These are phyloP conservation scores for Oryza coarctata DNA, from an alignment of 176 grass and related monocot genomes.

Conservation along the genomic window DNA sequence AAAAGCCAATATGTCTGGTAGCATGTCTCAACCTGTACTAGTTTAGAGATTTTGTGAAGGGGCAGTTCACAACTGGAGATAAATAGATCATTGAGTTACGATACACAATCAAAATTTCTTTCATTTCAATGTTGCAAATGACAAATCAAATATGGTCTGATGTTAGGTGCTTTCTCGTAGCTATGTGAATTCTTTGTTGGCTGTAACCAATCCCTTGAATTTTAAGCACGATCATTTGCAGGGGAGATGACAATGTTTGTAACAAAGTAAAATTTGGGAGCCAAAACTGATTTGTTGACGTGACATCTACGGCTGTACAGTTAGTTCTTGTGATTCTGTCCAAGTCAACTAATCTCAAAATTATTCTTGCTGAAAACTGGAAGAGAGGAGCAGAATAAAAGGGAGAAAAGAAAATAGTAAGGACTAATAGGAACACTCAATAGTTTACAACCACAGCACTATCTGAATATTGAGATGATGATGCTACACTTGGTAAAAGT, in stretches of 20 bases:
- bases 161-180: background rate
- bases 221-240: slow-evolving; percentile 18
- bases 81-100: slow-evolving; percentile 32
- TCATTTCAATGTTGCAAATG: slow-evolving; percentile 25
- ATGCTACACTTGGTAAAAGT: slow-evolving; percentile 21
- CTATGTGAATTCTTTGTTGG: slow-evolving; percentile 18
- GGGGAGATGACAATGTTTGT: slow-evolving; percentile 9
- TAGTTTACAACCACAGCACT: slow-evolving; percentile 30
- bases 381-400: background rate
- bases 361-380: slow-evolving; percentile 14
- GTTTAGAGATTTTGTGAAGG: slow-evolving; percentile 34
- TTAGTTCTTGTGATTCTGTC: slow-evolving; percentile 11
- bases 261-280: background rate
- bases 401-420: background rate
- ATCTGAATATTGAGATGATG: slow-evolving; percentile 18
- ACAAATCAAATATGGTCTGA: background rate
- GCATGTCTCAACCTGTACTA: slow-evolving; percentile 62
- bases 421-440: slow-evolving; percentile 22
- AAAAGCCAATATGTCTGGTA: slow-evolving; percentile 32
- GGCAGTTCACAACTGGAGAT: slow-evolving; percentile 25
- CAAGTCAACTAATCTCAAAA: slow-evolving; percentile 16
- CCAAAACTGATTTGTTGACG: slow-evolving; percentile 4
- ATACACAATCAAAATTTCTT: slow-evolving; percentile 2
- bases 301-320: background rate
- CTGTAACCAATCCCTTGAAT: slow-evolving; percentile 9